phyloP scores from a whole-genome alignment of 2,329 filamentous ascomycete species.

The Exophiala lecanii-corni region DNA sequence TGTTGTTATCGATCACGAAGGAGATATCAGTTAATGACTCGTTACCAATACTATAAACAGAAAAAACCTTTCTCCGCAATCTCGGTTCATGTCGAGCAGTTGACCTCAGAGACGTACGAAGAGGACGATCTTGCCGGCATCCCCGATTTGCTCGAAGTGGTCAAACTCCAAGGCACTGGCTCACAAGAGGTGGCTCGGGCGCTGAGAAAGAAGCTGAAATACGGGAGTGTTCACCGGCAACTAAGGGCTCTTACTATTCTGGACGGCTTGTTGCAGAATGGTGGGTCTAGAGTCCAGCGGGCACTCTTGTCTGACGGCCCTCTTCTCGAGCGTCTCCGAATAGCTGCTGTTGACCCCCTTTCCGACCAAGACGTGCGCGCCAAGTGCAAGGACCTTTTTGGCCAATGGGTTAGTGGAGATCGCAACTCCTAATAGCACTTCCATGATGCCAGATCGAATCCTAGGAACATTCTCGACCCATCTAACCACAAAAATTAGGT shows the following conservation, averaged over 20 bases:
- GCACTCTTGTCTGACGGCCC: constrained; percentile 79
- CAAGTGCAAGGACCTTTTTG: constrained; percentile 83
- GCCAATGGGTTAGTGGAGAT: constrained; percentile 59
- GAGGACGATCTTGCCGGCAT: constrained; percentile 90
- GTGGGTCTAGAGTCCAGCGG: constrained; percentile 78
- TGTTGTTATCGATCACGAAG: constrained; percentile 25
- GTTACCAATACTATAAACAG: constrained; percentile 32
- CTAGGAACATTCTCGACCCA: background rate
- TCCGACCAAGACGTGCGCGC: constrained; percentile 81
- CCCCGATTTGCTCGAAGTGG: constrained; percentile 88
- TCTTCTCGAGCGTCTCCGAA: constrained; percentile 80
- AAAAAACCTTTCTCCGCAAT: constrained; percentile 90
- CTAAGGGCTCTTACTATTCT: constrained; percentile 82
- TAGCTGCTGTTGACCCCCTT: constrained; percentile 78
- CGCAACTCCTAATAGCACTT: constrained; percentile 1
- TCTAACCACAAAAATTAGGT: constrained; percentile 36
- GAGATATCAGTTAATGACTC: constrained; percentile 27
- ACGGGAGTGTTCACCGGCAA: constrained; percentile 90
- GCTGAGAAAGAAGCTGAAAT: constrained; percentile 97
- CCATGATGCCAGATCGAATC: background rate
- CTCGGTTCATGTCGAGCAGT: constrained; percentile 83
- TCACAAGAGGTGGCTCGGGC: constrained; percentile 86
- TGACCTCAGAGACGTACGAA: constrained; percentile 84
- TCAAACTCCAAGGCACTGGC: constrained; percentile 81
- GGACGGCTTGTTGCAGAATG: constrained; percentile 92